Base-by-base conservation (phyloP, 106 monocot species). In the Allium cepa region DNA sequence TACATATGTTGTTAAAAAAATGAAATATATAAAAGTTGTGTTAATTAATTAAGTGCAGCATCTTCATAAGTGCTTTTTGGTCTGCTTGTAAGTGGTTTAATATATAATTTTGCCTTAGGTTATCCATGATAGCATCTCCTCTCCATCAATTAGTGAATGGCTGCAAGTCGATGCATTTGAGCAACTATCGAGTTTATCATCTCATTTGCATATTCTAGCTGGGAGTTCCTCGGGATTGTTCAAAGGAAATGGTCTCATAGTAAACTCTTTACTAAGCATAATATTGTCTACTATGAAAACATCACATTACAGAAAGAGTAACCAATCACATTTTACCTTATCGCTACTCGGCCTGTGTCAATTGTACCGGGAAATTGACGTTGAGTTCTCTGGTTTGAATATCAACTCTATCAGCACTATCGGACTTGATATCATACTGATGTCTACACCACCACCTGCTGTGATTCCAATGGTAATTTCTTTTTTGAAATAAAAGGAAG, bases 141-240 rank as follows among this genome's bases (percentile, higher is more conserved):
- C 77, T 15, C 64, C 57, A 69, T 17, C 46, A 28, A 69, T 82
- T 27, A 45, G 62, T 58, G 78, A 91, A 62, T 95, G 85, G 85
- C 79, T 95, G 62, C 83, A 83, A 81, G 83, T 88, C 8, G 59
- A 49, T 73, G 83, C 81, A 14, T 83, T 88, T 76, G 88, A 95
- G 74, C 91, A 91, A 75, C 57, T 95, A 53, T 84, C 78, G 49
- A 68, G 80, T 65, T 64, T 95, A 69, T 85, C 91, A 77, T 75
- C 79, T 76, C 65, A 78, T 69, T 56, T 91, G 62, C 72, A 78
- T 69, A 16, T 18, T 5, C 59, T 86, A 10, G 14, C 79, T 66
- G 68, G 81, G 18, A 57, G 59, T 68, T 63, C 62, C 53, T 26
- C 68, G 10, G 76, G 69, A 22, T 53, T 80, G 9, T 50, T 85